A percentile compares a stretch with the other conserved stretches of the same genome.
Conservation (phyloP, 306 rosid species). For the Hylodesmum podocarpum region DNA sequence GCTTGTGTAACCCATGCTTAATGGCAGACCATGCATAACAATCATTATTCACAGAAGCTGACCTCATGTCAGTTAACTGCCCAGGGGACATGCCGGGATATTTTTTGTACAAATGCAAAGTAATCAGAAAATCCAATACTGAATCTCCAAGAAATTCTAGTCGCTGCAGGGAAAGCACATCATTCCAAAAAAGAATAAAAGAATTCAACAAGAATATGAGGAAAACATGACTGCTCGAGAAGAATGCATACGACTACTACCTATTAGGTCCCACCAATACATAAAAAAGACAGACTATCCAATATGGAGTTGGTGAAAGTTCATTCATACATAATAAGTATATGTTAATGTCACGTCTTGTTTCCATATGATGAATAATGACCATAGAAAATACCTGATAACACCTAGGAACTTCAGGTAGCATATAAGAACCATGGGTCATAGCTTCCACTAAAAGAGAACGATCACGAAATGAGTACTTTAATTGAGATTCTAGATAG, state of each 20-base stretch:
- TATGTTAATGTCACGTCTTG: background rate
- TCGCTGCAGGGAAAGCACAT: conserved; percentile 48
- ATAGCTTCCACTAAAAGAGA: conserved; percentile 75
- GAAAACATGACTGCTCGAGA: background rate
- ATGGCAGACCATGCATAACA: conserved; percentile 67
- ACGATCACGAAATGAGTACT: conserved; percentile 59
- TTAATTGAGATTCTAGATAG: conserved; percentile 48
- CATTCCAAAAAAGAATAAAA: background rate
- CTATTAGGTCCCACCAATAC: background rate
- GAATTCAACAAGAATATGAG: background rate
- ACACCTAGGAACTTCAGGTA: conserved; percentile 75
- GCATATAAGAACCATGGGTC: conserved; percentile 92
- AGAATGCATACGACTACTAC: background rate
- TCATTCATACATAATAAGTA: background rate
- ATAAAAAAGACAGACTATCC: background rate
- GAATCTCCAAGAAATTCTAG: conserved; percentile 82
- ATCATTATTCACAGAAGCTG: conserved; percentile 73
- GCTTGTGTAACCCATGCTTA: conserved; percentile 60
- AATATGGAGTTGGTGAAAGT: background rate
- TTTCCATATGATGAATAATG: background rate
- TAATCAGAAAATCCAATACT: conserved; percentile 64
- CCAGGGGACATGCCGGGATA: conserved; percentile 72
- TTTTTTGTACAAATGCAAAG: conserved; percentile 46
- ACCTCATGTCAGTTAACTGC: conserved; percentile 70
- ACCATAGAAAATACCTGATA: conserved; percentile 59